Evolutionary conservation across 495 filamentous ascomycete genomes (phyloP), one percentile per base, ranked within the genome.

Genomic region (Hypoxylon subgilvum): DNA sequence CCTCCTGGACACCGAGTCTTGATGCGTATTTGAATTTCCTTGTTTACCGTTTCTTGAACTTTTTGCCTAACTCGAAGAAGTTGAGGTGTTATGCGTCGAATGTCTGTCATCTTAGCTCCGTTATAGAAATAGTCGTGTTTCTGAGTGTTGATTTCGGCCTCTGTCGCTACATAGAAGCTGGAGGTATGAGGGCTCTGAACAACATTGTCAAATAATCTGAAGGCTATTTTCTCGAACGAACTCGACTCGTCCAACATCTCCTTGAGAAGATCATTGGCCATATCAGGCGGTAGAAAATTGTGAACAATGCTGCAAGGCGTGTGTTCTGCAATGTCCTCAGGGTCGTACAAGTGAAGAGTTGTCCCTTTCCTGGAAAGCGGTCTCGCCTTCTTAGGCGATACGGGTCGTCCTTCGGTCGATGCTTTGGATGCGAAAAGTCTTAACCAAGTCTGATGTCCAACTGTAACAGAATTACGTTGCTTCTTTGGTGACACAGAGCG

Each of bases 301-400:
- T 92, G 92, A 64, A 96, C 86, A 59, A 96, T 87, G 6, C 88
- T 90, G 72, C 91, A 96, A 13, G 94, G 90, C 0, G 94, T 96
- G 63, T 92, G 80, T 12, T 80, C 75, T 41, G 87, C 85, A 21
- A 97, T 80, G 67, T 96, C 91, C 28, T 82, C 76, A 1, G 92
- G 88, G 23, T 87, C 79, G 63, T 84, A 97, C 0, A 97, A 80
- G 69, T 92, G 87, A 6, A 96, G 71, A 0, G 92, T 96, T 58
- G 84, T 76, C 8, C 92, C 94, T 65, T 89, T 96, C 54, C 83
- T 85, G 4, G 87, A 87, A 23, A 86, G 70, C 0, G 75, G 45
- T 54, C 77, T 85, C 7, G 72, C 27, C 42, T 71, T 79, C 50
- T 82, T 81, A 14, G 74, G 62, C 4, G 52, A 63, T 6, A 66